Evolutionary conservation across 371 early-diverging fungal genomes (phyloP).

Genomic region (Mortierella sp.): DNA sequence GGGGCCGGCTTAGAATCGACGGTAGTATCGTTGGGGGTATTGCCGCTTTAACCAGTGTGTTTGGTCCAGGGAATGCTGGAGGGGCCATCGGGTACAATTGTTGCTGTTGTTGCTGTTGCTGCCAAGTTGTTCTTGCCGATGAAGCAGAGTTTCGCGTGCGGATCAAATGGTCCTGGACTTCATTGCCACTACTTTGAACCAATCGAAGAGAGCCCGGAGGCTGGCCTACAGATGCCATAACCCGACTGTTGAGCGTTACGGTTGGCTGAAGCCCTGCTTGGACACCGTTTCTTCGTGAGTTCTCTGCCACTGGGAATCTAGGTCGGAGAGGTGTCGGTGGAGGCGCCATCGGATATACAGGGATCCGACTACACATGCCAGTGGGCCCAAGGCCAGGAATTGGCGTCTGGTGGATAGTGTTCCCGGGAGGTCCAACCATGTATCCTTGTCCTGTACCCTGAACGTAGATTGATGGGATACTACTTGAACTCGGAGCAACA

Average conservation of each 20-base stretch:
- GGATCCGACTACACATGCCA: neutral
- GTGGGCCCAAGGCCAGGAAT: neutral
- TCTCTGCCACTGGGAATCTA: no score
- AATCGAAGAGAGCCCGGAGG: neutral
- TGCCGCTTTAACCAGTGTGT: neutral
- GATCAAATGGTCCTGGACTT: constrained; percentile 1
- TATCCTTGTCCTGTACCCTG: neutral
- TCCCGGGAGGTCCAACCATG: neutral
- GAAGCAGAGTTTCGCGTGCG: constrained; percentile 4
- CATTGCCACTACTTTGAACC: neutral
- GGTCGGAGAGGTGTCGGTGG: neutral
- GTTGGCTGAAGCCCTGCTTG: neutral
- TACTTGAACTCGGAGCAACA: neutral
- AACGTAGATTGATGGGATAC: no score
- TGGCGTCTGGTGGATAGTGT: constrained; percentile 3
- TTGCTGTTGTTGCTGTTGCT: constrained; percentile 27
- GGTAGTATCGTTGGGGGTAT: constrained; percentile 2
- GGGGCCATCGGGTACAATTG: neutral
- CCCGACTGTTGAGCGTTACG: neutral
- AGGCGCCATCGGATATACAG: constrained; percentile 3
- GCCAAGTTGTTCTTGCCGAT: constrained; percentile 24
- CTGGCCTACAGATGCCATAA: constrained; percentile 9
- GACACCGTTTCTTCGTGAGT: neutral
- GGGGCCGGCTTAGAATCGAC: neutral
- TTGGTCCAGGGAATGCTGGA: neutral